Evolutionary conservation across 1,139 yeast genomes (phyloP).

Genomic region (Scheffersomyces titani): DNA sequence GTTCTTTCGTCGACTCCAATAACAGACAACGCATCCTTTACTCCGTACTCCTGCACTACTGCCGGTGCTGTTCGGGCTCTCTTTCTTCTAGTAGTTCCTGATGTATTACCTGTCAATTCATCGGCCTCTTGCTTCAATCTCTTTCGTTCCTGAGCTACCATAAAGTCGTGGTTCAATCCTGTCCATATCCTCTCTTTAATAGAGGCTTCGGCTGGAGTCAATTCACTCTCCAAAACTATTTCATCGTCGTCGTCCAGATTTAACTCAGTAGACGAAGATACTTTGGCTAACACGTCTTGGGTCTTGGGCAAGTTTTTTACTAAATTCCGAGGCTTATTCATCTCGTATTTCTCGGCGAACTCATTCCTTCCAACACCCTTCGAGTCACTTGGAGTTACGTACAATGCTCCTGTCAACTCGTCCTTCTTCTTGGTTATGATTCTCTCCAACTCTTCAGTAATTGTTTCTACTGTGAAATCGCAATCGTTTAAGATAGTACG

Average conservation of each 20-base stretch:
- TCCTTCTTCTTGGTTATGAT: conserved; percentile 25
- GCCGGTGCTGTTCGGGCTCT: conserved; percentile 25
- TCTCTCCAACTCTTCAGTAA: conserved; percentile 19
- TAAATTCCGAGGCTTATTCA: conserved; percentile 57
- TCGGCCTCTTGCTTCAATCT: conserved; percentile 86
- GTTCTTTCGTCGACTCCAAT: conserved; percentile 43
- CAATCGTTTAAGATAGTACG: conserved; percentile 25
- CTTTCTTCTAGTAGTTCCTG: conserved; percentile 45
- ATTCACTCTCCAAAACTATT: conserved; percentile 52
- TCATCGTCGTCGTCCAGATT: conserved; percentile 80
- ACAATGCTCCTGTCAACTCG: conserved; percentile 18
- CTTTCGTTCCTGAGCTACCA: conserved; percentile 83
- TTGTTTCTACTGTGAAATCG: conserved; percentile 23
- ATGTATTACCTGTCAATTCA: conserved; percentile 71
- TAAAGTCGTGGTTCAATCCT: conserved; percentile 81
- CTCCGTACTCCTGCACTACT: conserved; percentile 22
- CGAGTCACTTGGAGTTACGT: conserved; percentile 26
- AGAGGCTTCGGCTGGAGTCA: conserved; percentile 65
- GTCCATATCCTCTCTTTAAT: conserved; percentile 86
- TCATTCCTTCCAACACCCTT: conserved; percentile 19
- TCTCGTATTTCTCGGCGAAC: conserved; percentile 18
- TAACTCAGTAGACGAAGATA: conserved; percentile 59
- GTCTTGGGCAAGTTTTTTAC: conserved; percentile 56
- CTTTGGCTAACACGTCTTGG: conserved; percentile 47
- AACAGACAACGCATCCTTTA: conserved; percentile 38